Evolutionary conservation across 495 filamentous ascomycete species (phyloP).

Genomic region (Aspergillus cavernicola): DNA sequence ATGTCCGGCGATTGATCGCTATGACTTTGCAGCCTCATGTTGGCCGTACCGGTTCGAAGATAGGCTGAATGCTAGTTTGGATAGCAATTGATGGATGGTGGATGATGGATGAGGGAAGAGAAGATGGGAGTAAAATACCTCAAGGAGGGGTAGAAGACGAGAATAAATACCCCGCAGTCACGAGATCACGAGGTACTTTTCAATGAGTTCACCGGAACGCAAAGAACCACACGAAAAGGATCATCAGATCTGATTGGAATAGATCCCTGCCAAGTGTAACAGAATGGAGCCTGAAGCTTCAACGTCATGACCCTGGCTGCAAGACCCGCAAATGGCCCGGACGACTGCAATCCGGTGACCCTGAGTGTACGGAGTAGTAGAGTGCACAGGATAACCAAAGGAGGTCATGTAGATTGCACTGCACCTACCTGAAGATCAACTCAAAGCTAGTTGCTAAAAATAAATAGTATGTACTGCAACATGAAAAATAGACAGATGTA

Average conservation of each 20-base stretch:
- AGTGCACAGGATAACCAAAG: too few relatives aligned
- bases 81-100: neutral
- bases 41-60: constrained; percentile 31
- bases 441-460: too few relatives aligned
- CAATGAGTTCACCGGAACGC: constrained; percentile 6
- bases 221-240: too few relatives aligned
- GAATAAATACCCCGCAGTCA: constrained; percentile 20
- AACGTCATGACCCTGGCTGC: neutral
- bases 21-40: constrained; percentile 33
- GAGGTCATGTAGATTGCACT: too few relatives aligned
- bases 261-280: neutral
- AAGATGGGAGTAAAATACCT: too few relatives aligned
- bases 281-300: neutral
- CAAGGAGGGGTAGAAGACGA: constrained; percentile 8
- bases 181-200: neutral
- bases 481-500: constrained; percentile 1
- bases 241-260: constrained; percentile 1
- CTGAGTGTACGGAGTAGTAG: too few relatives aligned
- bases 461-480: too few relatives aligned
- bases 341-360: constrained; percentile 11
- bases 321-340: constrained; percentile 6
- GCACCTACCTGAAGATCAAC: neutral
- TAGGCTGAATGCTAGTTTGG: neutral
- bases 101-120: too few relatives aligned
- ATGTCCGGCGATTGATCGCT: constrained; percentile 14